Conservation (phyloP, 2,329 filamentous ascomycete species). For the Mycosphaerella sp. region DNA sequence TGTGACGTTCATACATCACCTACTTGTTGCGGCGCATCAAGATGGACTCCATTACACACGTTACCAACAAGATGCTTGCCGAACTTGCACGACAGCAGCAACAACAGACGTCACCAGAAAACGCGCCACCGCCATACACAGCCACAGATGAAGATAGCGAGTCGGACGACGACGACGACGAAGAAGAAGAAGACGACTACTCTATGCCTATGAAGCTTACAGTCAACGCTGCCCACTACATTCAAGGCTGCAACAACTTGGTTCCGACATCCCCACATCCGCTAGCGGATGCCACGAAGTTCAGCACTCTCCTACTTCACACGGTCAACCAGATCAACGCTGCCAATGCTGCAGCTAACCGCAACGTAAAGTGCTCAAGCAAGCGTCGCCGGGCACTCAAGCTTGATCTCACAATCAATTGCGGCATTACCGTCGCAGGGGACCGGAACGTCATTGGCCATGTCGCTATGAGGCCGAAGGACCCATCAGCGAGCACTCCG, state of each 20-base stretch:
- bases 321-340: slow-evolving; percentile 40
- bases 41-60: slow-evolving; percentile 25
- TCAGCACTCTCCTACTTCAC: slow-evolving; percentile 44
- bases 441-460: slow-evolving; percentile 32
- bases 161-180: slow-evolving; percentile 10
- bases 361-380: slow-evolving; percentile 41
- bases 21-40: neutral
- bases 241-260: slow-evolving; percentile 48
- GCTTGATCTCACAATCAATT: slow-evolving; percentile 41
- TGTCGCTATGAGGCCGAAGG: slow-evolving; percentile 27
- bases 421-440: slow-evolving; percentile 31
- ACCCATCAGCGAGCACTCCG: neutral
- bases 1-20: slow-evolving; percentile 1
- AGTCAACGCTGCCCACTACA: slow-evolving; percentile 46
- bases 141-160: slow-evolving; percentile 25
- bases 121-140: slow-evolving; percentile 26
- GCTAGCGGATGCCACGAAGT: slow-evolving; percentile 37
- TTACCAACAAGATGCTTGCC: slow-evolving; percentile 24
- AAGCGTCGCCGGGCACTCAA: slow-evolving; percentile 41
- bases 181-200: slow-evolving; percentile 13
- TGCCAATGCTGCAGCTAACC: slow-evolving; percentile 33
- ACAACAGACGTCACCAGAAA: slow-evolving; percentile 10
- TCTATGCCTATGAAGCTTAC: slow-evolving; percentile 42
- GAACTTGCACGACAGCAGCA: slow-evolving; percentile 21
- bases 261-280: slow-evolving; percentile 38